Percentiles rank a stretch among this genome's conserved stretches.
These are phyloP conservation scores for Hyparrhenia diplandra DNA, from an alignment of 176 grass and related monocot genomes.

Conservation along the genomic window DNA sequence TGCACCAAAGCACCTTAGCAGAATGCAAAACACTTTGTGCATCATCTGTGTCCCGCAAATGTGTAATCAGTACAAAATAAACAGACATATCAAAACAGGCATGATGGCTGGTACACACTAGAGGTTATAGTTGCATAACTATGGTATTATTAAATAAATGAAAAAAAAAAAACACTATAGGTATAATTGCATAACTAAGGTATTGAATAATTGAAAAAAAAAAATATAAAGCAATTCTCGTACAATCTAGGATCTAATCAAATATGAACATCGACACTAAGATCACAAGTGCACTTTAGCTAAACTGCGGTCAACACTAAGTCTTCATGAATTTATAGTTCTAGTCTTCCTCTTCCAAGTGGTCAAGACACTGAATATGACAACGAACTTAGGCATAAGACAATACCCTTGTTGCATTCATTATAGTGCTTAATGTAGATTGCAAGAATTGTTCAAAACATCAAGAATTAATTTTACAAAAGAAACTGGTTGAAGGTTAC, in stretches of 20 bases:
- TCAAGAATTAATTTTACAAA: neutral
- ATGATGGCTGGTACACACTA: neutral
- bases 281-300: neutral
- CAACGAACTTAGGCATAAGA: neutral
- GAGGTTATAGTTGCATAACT: neutral
- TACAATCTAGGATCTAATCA: neutral
- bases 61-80: neutral
- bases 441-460: neutral
- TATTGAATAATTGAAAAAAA: neutral
- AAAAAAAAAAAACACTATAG: neutral
- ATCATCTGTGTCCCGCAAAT: constrained; percentile 44
- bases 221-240: neutral
- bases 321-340: constrained; percentile 3
- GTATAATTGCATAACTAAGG: neutral
- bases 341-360: neutral
- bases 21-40: constrained; percentile 40
- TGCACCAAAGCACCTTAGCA: constrained; percentile 31
- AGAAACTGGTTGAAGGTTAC: neutral
- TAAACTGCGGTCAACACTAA: neutral
- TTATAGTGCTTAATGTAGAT: neutral
- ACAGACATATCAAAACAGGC: neutral
- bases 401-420: neutral
- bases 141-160: neutral
- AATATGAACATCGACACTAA: neutral
- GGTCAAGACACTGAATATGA: neutral